Evolutionary conservation across 345 rosid genomes (phyloP).

Genomic region (Bruguiera gymnorhiza): DNA sequence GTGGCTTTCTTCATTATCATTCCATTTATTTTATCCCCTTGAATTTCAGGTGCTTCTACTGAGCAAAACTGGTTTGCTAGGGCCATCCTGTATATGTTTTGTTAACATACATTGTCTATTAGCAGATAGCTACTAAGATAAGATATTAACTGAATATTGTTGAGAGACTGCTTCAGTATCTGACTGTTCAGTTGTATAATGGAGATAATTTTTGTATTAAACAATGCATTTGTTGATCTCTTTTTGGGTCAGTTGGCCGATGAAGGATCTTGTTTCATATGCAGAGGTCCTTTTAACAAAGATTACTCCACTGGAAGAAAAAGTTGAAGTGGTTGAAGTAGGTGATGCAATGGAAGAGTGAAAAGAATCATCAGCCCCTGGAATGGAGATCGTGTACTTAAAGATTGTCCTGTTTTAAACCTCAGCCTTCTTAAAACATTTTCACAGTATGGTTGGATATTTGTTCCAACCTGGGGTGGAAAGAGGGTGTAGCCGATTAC

Average conservation of each 20-base stretch:
- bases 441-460: not conserved
- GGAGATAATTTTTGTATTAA: not conserved
- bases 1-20: too few relatives aligned
- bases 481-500: not conserved
- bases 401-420: not conserved
- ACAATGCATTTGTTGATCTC: not conserved
- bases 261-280: not conserved
- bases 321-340: conserved; percentile 48
- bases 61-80: too few relatives aligned
- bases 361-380: not conserved
- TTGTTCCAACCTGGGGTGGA: not conserved
- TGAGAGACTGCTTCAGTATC: not conserved
- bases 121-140: not conserved
- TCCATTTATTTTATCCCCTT: too few relatives aligned
- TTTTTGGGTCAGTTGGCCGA: not conserved
- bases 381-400: not conserved
- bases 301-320: conserved; percentile 62
- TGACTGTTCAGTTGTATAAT: too few relatives aligned
- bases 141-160: too few relatives aligned
- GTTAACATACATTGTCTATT: too few relatives aligned
- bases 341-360: conserved; percentile 84
- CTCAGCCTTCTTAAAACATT: not conserved
- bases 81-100: too few relatives aligned
- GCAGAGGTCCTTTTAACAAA: conserved; percentile 75
- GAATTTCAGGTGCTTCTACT: too few relatives aligned